phyloP scores from a whole-genome alignment of 2,329 filamentous ascomycete genomes.

The Septoria petroselini region DNA sequence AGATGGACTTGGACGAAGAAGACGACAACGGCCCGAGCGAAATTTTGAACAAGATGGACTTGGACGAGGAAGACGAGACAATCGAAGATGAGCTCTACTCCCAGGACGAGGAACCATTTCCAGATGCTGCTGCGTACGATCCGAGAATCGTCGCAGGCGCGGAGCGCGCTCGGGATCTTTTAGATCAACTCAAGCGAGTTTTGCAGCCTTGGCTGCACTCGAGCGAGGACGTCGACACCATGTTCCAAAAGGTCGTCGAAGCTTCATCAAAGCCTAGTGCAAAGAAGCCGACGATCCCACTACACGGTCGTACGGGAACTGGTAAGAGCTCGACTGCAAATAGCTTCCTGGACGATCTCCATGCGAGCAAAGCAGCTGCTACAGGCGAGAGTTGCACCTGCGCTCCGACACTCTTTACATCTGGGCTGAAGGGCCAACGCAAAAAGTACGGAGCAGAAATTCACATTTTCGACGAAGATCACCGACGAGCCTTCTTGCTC shows the following conservation, averaged over 20 bases:
- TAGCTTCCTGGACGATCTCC: conserved; percentile 13
- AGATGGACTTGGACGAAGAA: too few species aligned
- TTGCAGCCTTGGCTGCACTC: background rate
- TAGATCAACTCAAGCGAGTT: background rate
- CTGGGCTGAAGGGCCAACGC: background rate
- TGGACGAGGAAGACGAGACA: background rate
- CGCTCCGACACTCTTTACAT: conserved; percentile 11
- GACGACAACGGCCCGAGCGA: too few species aligned
- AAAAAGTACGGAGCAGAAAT: conserved; percentile 11
- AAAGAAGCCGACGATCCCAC: conserved; percentile 4
- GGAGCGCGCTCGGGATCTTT: background rate
- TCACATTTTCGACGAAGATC: conserved; percentile 1
- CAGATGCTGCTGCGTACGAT: conserved; percentile 3
- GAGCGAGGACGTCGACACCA: background rate
- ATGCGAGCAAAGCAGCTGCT: conserved; percentile 12
- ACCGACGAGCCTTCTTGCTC: background rate
- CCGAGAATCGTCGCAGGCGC: background rate
- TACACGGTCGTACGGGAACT: conserved; percentile 7
- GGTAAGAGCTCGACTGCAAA: conserved; percentile 17
- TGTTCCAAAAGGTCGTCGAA: background rate
- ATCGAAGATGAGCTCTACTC: conserved; percentile 1
- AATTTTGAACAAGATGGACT: too few species aligned
- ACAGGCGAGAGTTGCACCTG: conserved; percentile 14
- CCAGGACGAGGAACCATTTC: conserved; percentile 1
- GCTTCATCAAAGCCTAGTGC: background rate